Conservation (phyloP, 2,329 filamentous ascomycete species). For the Trichoderma endophyticum region DNA sequence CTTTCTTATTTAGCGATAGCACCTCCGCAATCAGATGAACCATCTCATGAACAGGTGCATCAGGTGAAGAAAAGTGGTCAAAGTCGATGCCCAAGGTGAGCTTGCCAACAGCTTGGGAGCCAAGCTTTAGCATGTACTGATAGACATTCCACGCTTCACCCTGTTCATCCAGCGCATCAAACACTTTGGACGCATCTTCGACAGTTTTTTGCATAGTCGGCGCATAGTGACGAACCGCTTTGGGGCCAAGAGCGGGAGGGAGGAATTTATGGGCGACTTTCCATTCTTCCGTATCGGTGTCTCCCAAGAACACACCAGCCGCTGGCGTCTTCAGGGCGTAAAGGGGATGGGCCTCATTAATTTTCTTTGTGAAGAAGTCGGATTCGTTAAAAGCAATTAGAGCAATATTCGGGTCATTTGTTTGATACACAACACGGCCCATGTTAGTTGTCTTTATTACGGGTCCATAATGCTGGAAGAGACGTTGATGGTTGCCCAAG, state of each 20-base stretch:
- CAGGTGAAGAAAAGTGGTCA: slow-evolving; percentile 40
- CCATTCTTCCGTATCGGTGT: slow-evolving; percentile 52
- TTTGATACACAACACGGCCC: slow-evolving; percentile 48
- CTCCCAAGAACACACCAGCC: slow-evolving; percentile 45
- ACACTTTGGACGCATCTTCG: slow-evolving; percentile 48
- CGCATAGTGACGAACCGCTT: slow-evolving; percentile 59
- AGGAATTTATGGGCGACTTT: slow-evolving; percentile 58
- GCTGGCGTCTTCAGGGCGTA: slow-evolving; percentile 40
- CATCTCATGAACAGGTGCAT: slow-evolving; percentile 51
- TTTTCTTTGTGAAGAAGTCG: slow-evolving; percentile 53
- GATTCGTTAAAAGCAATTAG: slow-evolving; percentile 46
- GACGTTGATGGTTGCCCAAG: slow-evolving; percentile 53
- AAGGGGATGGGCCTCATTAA: slow-evolving; percentile 49
- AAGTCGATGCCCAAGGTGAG: slow-evolving; percentile 46
- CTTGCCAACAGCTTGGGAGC: slow-evolving; percentile 44
- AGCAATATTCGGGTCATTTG: slow-evolving; percentile 48
- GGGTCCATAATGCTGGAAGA: slow-evolving; percentile 52
- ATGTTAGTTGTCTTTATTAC: slow-evolving; percentile 52
- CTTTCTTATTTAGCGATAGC: slow-evolving; percentile 53
- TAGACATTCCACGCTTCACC: slow-evolving; percentile 49
- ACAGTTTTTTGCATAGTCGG: slow-evolving; percentile 56
- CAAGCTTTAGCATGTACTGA: slow-evolving; percentile 49
- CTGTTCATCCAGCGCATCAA: slow-evolving; percentile 49
- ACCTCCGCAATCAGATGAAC: slow-evolving; percentile 48
- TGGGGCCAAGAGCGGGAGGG: slow-evolving; percentile 56